Percentiles rank a stretch among this genome's conserved stretches.
These are phyloP conservation scores for Gossypium turneri DNA, from an alignment of 345 rosid species.

Conservation along the genomic window DNA sequence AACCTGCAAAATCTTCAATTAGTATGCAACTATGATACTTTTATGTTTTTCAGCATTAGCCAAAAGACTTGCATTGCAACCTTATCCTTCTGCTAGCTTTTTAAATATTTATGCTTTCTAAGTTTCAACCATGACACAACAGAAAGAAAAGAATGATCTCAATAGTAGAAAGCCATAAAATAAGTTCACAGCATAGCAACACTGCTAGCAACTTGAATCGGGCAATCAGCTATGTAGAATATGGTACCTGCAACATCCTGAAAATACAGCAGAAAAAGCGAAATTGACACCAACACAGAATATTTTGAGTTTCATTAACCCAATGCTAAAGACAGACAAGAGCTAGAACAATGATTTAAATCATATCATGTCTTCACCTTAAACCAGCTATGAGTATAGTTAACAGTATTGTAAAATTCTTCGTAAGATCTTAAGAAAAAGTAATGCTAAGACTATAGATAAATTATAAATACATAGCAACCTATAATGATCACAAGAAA, in stretches of 20 bases:
- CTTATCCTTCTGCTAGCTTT: neutral
- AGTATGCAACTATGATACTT: neutral
- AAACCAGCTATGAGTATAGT: neutral
- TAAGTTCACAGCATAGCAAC: neutral
- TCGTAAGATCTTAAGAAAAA: neutral
- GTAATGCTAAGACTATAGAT: neutral
- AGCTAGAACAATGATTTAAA: neutral
- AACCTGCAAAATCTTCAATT: neutral
- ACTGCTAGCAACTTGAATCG: neutral
- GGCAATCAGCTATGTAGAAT: neutral
- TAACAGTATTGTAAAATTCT: neutral
- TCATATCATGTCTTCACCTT: neutral
- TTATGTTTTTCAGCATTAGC: neutral
- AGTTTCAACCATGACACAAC: neutral
- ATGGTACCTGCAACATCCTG: neutral
- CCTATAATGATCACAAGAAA: neutral
- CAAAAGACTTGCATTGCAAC: neutral
- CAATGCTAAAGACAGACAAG: neutral
- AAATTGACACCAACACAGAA: neutral
- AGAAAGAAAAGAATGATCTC: slow-evolving; percentile 4
- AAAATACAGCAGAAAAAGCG: neutral
- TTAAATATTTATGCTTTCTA: neutral
- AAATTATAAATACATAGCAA: neutral
- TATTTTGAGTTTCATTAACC: slow-evolving; percentile 3
- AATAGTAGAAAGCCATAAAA: neutral